Percentiles rank a stretch among this genome's conserved stretches.
phyloP scores from a whole-genome alignment of 179 eudicot genomes.

The Beta macrorhiza region DNA sequence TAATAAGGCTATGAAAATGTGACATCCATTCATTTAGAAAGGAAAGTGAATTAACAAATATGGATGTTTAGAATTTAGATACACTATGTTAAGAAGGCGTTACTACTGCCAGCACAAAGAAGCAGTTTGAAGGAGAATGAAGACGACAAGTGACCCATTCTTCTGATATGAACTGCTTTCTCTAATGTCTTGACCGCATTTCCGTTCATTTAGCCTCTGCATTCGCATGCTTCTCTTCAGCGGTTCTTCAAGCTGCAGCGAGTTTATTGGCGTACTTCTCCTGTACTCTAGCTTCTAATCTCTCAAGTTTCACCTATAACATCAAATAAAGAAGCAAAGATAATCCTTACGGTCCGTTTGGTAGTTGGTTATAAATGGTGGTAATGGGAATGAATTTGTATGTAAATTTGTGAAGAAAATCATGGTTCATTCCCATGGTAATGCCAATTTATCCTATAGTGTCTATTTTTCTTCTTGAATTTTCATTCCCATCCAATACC shows the following conservation, averaged over 20 bases:
- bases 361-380: no score
- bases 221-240: slow-evolving; percentile 83
- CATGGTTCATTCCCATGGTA: no score
- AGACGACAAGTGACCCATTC: slow-evolving; percentile 87
- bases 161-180: slow-evolving; percentile 79
- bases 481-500: no score
- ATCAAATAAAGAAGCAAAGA: neutral
- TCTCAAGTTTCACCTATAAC: slow-evolving; percentile 71
- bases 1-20: no score
- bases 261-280: slow-evolving; percentile 78
- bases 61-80: slow-evolving; percentile 5
- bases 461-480: no score
- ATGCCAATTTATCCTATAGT: no score
- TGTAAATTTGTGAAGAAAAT: no score
- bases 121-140: slow-evolving; percentile 69
- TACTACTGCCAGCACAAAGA: slow-evolving; percentile 64
- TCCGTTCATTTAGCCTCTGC: slow-evolving; percentile 81
- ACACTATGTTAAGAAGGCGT: neutral
- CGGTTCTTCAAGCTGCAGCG: slow-evolving; percentile 69
- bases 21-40: neutral
- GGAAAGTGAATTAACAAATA: slow-evolving; percentile 3
- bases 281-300: slow-evolving; percentile 73
- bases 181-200: slow-evolving; percentile 81
- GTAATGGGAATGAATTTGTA: no score
- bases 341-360: no score